Conservation (phyloP, 1,284 basidiomycete species). For the Baeospora myosura region DNA sequence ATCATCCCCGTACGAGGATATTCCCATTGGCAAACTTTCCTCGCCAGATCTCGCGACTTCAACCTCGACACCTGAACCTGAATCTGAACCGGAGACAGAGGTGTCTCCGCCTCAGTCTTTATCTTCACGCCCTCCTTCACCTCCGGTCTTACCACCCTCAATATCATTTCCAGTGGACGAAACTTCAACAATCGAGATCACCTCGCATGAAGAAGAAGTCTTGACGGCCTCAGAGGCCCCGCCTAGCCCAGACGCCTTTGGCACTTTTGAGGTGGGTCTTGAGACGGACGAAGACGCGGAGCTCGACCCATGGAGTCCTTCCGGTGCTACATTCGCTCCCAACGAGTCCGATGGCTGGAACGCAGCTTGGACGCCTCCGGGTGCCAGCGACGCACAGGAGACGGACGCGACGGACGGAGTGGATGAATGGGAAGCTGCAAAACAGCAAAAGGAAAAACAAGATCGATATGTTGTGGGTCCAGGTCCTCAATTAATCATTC, state of each 20-base stretch:
- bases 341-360: conserved; percentile 25
- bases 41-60: conserved; percentile 12
- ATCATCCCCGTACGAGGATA: conserved; percentile 31
- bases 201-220: background rate
- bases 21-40: conserved; percentile 23
- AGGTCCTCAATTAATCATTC: conserved; percentile 8
- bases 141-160: too few relatives aligned
- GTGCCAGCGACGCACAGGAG: conserved; percentile 9
- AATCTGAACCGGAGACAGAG: background rate
- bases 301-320: conserved; percentile 30
- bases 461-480: conserved; percentile 56
- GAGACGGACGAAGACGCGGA: conserved; percentile 20
- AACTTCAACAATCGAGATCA: background rate
- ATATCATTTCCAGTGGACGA: too few relatives aligned
- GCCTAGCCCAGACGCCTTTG: conserved; percentile 48
- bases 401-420: conserved; percentile 15
- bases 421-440: conserved; percentile 68
- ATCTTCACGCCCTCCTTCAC: background rate
- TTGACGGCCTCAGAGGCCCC: conserved; percentile 16
- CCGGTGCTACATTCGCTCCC: conserved; percentile 26
- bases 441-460: conserved; percentile 46
- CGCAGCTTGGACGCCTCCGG: conserved; percentile 45
- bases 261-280: conserved; percentile 51
- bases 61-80: conserved; percentile 4
- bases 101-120: conserved; percentile 2